These are phyloP conservation scores for Trichoderma asperelloides DNA, from an alignment of 495 filamentous ascomycete species.

Conservation along the genomic window DNA sequence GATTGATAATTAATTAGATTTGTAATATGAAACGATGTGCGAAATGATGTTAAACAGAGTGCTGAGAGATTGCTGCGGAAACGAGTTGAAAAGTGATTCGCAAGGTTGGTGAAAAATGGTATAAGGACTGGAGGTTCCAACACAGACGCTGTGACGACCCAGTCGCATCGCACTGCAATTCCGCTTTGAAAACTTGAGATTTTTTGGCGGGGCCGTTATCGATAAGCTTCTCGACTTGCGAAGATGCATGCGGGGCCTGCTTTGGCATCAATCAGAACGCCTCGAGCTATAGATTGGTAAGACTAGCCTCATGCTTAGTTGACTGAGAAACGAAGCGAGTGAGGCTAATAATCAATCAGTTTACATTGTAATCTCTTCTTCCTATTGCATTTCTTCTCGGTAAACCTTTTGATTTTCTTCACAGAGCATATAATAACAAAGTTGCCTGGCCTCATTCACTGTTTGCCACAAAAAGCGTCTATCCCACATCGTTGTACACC, in stretches of 20 bases:
- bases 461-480: too few relatives aligned
- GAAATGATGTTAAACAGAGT: neutral
- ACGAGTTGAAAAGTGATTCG: neutral
- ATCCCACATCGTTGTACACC: too few relatives aligned
- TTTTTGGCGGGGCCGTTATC: conserved; percentile 6
- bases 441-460: too few relatives aligned
- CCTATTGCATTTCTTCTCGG: too few relatives aligned
- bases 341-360: neutral
- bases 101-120: neutral
- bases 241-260: neutral
- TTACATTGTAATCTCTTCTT: neutral
- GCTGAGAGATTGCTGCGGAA: neutral
- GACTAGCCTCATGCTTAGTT: neutral
- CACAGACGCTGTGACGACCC: neutral
- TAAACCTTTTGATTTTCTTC: too few relatives aligned
- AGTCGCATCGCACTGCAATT: neutral
- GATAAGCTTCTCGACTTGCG: neutral
- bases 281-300: neutral
- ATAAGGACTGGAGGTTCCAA: neutral
- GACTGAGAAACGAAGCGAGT: neutral
- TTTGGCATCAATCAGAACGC: neutral
- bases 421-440: too few relatives aligned
- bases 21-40: neutral
- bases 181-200: conserved; percentile 5
- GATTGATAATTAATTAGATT: neutral